Conservation (phyloP, 768 basidiomycete genomes). For the Tylopilus plumbeoviolaceoides region DNA sequence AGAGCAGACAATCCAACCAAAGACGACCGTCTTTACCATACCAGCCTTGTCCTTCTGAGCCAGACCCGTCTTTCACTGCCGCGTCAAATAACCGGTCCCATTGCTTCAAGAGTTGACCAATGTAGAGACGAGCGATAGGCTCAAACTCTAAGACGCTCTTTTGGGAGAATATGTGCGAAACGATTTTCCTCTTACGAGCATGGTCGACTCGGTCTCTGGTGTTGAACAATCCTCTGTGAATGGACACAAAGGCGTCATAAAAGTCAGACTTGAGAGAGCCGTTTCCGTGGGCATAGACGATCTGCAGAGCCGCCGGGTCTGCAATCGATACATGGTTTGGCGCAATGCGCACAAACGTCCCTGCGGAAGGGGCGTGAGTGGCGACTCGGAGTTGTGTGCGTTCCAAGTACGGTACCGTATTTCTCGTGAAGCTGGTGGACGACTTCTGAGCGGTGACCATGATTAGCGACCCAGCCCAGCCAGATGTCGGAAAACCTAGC, state of each 20-base stretch:
- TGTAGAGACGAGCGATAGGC: constrained; percentile 63
- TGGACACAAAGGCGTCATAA: constrained; percentile 77
- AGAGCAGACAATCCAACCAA: constrained; percentile 74
- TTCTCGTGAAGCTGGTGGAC: constrained; percentile 71
- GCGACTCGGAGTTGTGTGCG: neutral
- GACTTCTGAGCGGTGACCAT: constrained; percentile 71
- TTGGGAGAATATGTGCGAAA: constrained; percentile 80
- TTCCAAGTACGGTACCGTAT: constrained; percentile 48
- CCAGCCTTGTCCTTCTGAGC: constrained; percentile 63
- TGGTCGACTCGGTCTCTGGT: constrained; percentile 76
- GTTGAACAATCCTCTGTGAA: constrained; percentile 71
- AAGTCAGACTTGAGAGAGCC: constrained; percentile 80
- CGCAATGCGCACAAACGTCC: constrained; percentile 64
- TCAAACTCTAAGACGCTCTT: constrained; percentile 87
- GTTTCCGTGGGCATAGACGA: constrained; percentile 80
- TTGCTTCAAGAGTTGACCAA: constrained; percentile 57
- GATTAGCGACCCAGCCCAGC: constrained; percentile 60
- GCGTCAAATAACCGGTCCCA: constrained; percentile 68
- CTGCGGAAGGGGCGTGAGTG: constrained; percentile 29
- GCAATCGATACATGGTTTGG: constrained; percentile 77
- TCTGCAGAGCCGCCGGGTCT: constrained; percentile 69
- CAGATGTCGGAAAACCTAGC: constrained; percentile 73
- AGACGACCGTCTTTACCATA: constrained; percentile 55
- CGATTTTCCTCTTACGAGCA: constrained; percentile 86
- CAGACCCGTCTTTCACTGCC: constrained; percentile 53